Evolutionary conservation across 371 early-diverging fungal species (phyloP).

Genomic region (Circinella umbellata): DNA sequence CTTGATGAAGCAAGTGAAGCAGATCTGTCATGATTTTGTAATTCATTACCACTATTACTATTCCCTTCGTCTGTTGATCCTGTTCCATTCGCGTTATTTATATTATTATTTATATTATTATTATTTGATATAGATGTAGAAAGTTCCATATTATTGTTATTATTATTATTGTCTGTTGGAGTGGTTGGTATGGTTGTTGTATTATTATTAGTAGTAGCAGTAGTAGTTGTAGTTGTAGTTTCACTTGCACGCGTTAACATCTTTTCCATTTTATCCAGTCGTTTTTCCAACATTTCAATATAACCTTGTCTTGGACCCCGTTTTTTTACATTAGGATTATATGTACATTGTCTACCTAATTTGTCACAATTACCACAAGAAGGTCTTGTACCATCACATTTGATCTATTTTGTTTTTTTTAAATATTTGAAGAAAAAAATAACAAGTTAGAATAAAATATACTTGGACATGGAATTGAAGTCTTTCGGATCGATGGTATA

Average conservation of each 20-base stretch:
- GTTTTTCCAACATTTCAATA: constrained; percentile 74
- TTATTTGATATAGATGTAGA: not conserved
- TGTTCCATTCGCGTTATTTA: constrained; percentile 11
- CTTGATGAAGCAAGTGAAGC: not conserved
- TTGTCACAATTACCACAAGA: constrained; percentile 80
- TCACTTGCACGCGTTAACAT: constrained; percentile 12
- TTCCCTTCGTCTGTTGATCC: constrained; percentile 5
- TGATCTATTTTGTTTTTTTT: constrained; percentile 45
- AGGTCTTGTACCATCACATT: constrained; percentile 80
- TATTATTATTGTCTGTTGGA: not conserved
- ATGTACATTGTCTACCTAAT: constrained; percentile 67
- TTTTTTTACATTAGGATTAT: constrained; percentile 74
- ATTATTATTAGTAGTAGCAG: not conserved
- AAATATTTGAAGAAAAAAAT: no score
- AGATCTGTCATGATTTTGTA: not conserved
- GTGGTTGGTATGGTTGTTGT: not conserved
- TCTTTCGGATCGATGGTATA: no score
- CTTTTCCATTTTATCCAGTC: constrained; percentile 74
- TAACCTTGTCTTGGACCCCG: constrained; percentile 83
- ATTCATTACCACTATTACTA: not conserved
- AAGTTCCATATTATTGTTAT: no score
- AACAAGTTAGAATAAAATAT: no score
- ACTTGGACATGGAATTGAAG: not conserved
- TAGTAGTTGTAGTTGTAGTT: not conserved
- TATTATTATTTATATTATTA: not conserved